Evolutionary conservation across 2,329 filamentous ascomycete genomes (phyloP).

Genomic region (Pochonia chlamydosporia): DNA sequence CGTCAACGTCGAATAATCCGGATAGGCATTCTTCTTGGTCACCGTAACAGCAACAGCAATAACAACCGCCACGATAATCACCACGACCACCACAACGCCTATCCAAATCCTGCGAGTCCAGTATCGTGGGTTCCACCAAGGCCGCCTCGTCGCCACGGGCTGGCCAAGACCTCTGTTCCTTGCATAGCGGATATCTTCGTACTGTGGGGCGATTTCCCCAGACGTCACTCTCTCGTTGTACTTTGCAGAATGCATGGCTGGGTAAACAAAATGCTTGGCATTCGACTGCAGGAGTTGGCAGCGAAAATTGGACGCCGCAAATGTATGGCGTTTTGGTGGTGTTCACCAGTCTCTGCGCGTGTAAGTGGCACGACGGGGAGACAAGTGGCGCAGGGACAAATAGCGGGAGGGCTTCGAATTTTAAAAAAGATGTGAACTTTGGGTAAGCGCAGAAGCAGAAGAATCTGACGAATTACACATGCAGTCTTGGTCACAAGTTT

Average conservation of each 20-base stretch:
- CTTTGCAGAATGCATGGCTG: not conserved
- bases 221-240: conserved; percentile 13
- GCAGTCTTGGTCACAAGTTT: too few species aligned
- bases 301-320: too few species aligned
- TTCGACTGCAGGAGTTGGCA: too few species aligned
- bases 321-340: too few species aligned
- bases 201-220: conserved; percentile 18
- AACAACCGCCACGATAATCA: conserved; percentile 42
- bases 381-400: too few species aligned
- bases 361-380: too few species aligned
- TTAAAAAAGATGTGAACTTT: too few species aligned
- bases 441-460: too few species aligned
- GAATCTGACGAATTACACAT: too few species aligned
- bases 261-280: too few species aligned
- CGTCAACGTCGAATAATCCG: conserved; percentile 39
- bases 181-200: conserved; percentile 22
- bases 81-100: conserved; percentile 27
- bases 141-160: conserved; percentile 19
- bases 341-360: too few species aligned
- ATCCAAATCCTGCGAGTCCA: conserved; percentile 51
- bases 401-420: too few species aligned
- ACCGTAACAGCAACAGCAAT: conserved; percentile 39
- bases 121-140: conserved; percentile 41
- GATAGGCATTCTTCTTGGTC: conserved; percentile 36
- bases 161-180: conserved; percentile 14